These are phyloP conservation scores for Scenedesmus sp. DNA, from an alignment of 163 green algal species.

Conservation along the genomic window DNA sequence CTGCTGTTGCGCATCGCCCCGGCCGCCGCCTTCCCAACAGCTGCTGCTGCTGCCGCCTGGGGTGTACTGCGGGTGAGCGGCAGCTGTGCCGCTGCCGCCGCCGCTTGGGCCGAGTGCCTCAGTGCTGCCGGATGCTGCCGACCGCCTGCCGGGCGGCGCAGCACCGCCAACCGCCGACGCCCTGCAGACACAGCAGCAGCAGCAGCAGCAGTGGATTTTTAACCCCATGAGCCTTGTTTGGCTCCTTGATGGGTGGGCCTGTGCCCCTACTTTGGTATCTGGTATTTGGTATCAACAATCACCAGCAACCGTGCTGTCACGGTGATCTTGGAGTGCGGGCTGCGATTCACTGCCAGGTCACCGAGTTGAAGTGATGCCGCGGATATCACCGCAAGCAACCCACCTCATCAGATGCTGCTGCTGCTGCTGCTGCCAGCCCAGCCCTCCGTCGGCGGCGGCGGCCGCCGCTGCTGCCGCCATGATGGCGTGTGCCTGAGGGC, in stretches of 20 bases:
- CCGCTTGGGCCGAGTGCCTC: background rate
- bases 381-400: too few relatives aligned
- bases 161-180: background rate
- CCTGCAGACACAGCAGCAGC: background rate
- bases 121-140: background rate
- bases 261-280: too few relatives aligned
- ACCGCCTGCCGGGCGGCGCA: background rate
- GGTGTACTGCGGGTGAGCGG: background rate
- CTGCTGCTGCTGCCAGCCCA: background rate
- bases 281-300: too few relatives aligned
- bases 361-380: too few relatives aligned
- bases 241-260: too few relatives aligned
- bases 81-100: background rate
- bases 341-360: too few relatives aligned
- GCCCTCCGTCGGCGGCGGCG: background rate
- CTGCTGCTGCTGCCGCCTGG: background rate
- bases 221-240: too few relatives aligned
- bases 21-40: background rate
- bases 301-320: too few relatives aligned
- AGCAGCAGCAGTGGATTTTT: too few relatives aligned
- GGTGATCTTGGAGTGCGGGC: too few relatives aligned
- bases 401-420: background rate
- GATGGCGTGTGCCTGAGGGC: constrained; percentile 10
- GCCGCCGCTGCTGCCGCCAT: constrained; percentile 17
- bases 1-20: too few relatives aligned